A percentile compares a stretch with the other conserved stretches of the same genome.
Evolutionary conservation across 1,139 yeast species (phyloP).

Genomic region (Kodamaea derodonti): DNA sequence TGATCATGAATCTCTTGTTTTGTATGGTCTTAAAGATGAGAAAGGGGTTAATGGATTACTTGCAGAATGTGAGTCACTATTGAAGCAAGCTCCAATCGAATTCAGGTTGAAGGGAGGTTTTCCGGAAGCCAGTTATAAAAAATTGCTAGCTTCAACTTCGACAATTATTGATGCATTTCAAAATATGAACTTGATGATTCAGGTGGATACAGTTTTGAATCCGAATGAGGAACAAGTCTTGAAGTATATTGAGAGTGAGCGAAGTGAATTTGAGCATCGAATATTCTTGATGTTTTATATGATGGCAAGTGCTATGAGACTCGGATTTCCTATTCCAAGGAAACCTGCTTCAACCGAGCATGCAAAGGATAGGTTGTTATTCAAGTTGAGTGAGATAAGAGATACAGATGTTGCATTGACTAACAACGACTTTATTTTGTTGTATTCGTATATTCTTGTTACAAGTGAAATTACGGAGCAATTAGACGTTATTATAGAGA

Average conservation of each 20-base stretch:
- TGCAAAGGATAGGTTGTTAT: constrained; percentile 66
- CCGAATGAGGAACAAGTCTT: constrained; percentile 55
- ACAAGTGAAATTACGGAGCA: constrained; percentile 66
- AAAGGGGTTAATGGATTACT: constrained; percentile 54
- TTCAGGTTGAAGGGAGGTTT: constrained; percentile 72
- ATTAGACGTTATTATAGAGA: constrained; percentile 52
- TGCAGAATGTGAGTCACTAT: constrained; percentile 54
- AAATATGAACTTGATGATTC: constrained; percentile 64
- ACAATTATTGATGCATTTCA: constrained; percentile 71
- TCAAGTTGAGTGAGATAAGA: constrained; percentile 51
- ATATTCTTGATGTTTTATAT: constrained; percentile 72
- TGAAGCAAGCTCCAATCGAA: constrained; percentile 75
- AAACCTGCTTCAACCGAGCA: constrained; percentile 77
- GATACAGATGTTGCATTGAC: constrained; percentile 26
- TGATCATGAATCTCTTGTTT: constrained; percentile 15
- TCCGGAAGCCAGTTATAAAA: constrained; percentile 50
- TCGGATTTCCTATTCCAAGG: constrained; percentile 74
- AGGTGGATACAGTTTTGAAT: constrained; percentile 55
- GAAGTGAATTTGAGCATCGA: constrained; percentile 66
- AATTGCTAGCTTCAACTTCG: constrained; percentile 54
- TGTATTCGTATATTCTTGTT: constrained; percentile 72
- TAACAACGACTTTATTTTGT: constrained; percentile 68
- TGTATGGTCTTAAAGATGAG: constrained; percentile 53
- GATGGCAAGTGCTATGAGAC: constrained; percentile 70
- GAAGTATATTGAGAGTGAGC: constrained; percentile 51